A percentile compares a stretch with the other conserved stretches of the same genome.
phyloP scores from a whole-genome alignment of 805 yeast genomes.

The Candida coleopterorum region DNA sequence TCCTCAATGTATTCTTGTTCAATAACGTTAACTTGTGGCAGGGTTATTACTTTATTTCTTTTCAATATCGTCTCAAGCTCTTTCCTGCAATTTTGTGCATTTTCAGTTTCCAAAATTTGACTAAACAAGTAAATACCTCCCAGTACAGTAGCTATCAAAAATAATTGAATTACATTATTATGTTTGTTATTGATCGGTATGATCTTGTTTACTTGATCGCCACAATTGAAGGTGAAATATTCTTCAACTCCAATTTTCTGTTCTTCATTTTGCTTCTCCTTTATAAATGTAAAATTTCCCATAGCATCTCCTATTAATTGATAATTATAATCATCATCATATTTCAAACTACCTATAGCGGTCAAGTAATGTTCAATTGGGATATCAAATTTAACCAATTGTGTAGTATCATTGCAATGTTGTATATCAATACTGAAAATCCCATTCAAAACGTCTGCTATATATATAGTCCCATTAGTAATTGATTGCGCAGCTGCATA shows the following conservation, averaged over 20 bases:
- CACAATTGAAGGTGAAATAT: constrained; percentile 1
- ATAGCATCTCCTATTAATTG: constrained; percentile 6
- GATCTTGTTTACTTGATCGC: constrained; percentile 8
- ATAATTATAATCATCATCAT: neutral
- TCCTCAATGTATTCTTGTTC: neutral
- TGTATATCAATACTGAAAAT: neutral
- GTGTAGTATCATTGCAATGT: neutral
- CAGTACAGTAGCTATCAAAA: constrained; percentile 9
- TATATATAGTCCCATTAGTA: neutral
- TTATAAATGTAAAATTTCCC: constrained; percentile 4
- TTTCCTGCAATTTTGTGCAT: neutral
- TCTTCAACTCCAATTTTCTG: neutral
- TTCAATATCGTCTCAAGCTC: neutral
- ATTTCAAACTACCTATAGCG: neutral
- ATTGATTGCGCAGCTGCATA: constrained; percentile 3
- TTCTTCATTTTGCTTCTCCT: neutral
- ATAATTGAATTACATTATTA: neutral
- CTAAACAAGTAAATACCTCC: constrained; percentile 9
- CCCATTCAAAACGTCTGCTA: constrained; percentile 1
- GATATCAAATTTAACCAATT: neutral
- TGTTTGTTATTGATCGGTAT: neutral
- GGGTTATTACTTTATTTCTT: too few relatives aligned
- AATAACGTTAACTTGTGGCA: neutral
- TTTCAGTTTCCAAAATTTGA: neutral
- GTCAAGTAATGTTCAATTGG: neutral